Evolutionary conservation across 306 rosid species (phyloP), one percentile per base, ranked within the genome.

Genomic region (Morella rubra): DNA sequence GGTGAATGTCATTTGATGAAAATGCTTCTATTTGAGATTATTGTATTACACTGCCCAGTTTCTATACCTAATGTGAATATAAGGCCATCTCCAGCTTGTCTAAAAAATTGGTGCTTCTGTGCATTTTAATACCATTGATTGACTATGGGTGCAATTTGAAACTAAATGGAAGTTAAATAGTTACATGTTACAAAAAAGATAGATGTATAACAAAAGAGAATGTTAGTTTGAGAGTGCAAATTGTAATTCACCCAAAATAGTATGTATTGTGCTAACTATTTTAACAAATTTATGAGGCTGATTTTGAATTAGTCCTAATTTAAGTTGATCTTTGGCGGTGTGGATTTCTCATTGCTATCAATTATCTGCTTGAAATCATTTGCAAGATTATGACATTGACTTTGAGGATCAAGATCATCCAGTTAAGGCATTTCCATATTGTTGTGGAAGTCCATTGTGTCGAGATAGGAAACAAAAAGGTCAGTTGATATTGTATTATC

Each of bases 341-440:
- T 66, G 45, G 52, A 67, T 49, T 73, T 73, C 65, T 68, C 42
- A 73, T 65, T 16, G 32, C 66, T 52, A 47, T 60, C n/a, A 46
- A 71, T 74, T 75, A 55, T 45, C 24, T 41, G 62, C 46, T 75
- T 41, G 44, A 71, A 59, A 51, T 78, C 69, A n/a, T 77, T 71
- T 81, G 68, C 87, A 94, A 97, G 98, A 94, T 78, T 94, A 94
- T 78, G 88, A 87, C 32, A 89, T 94, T 79, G 96, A 94, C 80
- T 94, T 94, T 75, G 88, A 80, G 71, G 97, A 94, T 80, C 74
- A 72, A 46, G 78, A 80, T 19, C 98, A 94, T 76, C 96, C 96
- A 54, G 81, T 94, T 42, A 73, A 91, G 82, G 98, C 98, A 61
- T 94, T 94, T 77, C 67, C 44, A 7, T 94, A 97, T 55, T 47